These are phyloP conservation scores for Hypoxylon lienhwacheense DNA, from an alignment of 495 filamentous ascomycete species.

Conservation along the genomic window DNA sequence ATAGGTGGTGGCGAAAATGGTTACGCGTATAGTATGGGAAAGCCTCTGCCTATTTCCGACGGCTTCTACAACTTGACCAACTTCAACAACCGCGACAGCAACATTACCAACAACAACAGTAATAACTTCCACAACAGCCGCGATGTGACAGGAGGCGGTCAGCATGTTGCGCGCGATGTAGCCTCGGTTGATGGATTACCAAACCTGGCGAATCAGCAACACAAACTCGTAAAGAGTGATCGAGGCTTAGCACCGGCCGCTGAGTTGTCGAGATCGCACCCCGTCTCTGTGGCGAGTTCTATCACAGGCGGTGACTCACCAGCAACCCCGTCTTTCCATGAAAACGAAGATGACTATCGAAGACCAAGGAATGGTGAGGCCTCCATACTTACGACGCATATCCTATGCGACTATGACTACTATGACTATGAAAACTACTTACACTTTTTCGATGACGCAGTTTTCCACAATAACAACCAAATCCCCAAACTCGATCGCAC, in stretches of 20 bases:
- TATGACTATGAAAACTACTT: conserved; percentile 50
- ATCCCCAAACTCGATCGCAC: conserved; percentile 83
- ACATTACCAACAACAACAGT: conserved; percentile 30
- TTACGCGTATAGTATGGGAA: conserved; percentile 46
- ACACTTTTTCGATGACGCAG: conserved; percentile 49
- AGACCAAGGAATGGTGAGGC: conserved; percentile 53
- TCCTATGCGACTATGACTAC: conserved; percentile 59
- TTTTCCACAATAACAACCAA: conserved; percentile 55
- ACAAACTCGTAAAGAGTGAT: conserved; percentile 40
- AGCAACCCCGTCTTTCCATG: conserved; percentile 52
- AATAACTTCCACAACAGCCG: conserved; percentile 20
- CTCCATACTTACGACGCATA: conserved; percentile 35
- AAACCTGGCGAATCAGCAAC: conserved; percentile 37
- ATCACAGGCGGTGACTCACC: conserved; percentile 56
- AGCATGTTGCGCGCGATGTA: conserved; percentile 31
- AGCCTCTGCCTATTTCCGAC: conserved; percentile 39
- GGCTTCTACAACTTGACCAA: conserved; percentile 39
- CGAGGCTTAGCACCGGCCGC: conserved; percentile 42
- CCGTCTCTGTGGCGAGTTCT: conserved; percentile 54
- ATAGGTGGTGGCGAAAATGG: conserved; percentile 41
- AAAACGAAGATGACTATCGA: conserved; percentile 49
- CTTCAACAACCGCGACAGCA: conserved; percentile 19
- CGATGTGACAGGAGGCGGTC: conserved; percentile 26
- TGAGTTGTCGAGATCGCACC: conserved; percentile 46
- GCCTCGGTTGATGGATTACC: conserved; percentile 23